These are phyloP conservation scores for Ceratobasidium sp. DNA, from an alignment of 1,284 basidiomycete species.

Conservation along the genomic window DNA sequence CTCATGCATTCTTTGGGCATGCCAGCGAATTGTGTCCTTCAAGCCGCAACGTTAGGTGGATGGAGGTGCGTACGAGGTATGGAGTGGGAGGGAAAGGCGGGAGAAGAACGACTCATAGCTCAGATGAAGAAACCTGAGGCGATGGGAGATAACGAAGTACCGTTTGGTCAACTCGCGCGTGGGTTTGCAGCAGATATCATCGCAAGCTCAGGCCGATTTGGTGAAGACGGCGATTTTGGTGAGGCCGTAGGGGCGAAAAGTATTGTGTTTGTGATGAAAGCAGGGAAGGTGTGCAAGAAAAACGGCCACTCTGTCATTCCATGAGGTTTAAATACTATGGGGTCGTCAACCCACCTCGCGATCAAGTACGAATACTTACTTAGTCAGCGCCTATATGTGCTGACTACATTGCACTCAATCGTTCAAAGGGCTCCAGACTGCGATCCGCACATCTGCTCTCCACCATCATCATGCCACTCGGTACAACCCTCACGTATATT, in stretches of 20 bases:
- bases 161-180: constrained; percentile 63
- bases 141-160: constrained; percentile 64
- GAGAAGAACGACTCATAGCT: constrained; percentile 47
- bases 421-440: too few species aligned
- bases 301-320: constrained; percentile 51
- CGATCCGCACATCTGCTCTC: too few species aligned
- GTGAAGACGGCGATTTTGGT: constrained; percentile 57
- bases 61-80: constrained; percentile 66
- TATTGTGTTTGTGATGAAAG: constrained; percentile 69
- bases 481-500: constrained; percentile 5
- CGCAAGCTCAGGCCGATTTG: constrained; percentile 61
- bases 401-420: too few species aligned
- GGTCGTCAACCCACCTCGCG: too few species aligned
- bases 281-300: constrained; percentile 62
- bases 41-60: constrained; percentile 69
- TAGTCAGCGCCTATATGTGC: too few species aligned
- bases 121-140: constrained; percentile 46
- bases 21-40: constrained; percentile 62
- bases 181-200: constrained; percentile 71
- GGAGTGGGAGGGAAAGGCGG: constrained; percentile 46
- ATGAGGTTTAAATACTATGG: too few species aligned
- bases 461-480: constrained; percentile 1
- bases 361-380: too few species aligned
- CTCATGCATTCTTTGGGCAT: constrained; percentile 69
- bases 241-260: constrained; percentile 58